Evolutionary conservation across 257 asterid genomes (phyloP).

Genomic region (Catharanthus roseus): DNA sequence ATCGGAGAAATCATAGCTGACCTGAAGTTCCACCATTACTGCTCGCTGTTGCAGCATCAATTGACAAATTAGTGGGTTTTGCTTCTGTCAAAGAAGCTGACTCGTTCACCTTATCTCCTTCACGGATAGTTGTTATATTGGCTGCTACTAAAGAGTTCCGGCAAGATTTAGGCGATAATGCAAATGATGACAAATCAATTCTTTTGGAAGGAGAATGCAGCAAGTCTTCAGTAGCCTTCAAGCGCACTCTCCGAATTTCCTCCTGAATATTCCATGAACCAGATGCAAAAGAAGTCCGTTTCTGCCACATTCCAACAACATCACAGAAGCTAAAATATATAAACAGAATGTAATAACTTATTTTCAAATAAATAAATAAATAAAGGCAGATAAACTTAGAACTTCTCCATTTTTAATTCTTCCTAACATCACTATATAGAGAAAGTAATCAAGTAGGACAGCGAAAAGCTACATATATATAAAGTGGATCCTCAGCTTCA

Average conservation of each 20-base stretch:
- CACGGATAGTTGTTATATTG: constrained; percentile 21
- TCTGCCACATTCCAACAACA: constrained; percentile 36
- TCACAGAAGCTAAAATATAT: neutral
- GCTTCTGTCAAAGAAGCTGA: constrained; percentile 22
- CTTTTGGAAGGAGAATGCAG: constrained; percentile 47
- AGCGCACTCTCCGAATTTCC: constrained; percentile 69
- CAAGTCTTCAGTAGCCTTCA: constrained; percentile 73
- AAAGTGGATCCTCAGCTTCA: neutral
- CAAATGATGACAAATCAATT: constrained; percentile 38
- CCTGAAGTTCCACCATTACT: constrained; percentile 40
- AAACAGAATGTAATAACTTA: neutral
- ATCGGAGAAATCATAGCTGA: constrained; percentile 19
- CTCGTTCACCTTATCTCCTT: constrained; percentile 29
- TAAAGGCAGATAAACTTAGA: neutral
- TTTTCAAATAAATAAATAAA: no score
- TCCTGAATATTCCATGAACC: constrained; percentile 86
- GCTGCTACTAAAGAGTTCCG: constrained; percentile 29
- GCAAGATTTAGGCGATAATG: constrained; percentile 23
- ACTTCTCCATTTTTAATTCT: neutral
- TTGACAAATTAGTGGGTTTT: constrained; percentile 24
- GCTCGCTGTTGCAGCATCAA: constrained; percentile 37
- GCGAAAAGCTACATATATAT: neutral
- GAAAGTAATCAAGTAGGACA: neutral
- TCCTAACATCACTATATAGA: neutral
- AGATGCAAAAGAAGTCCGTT: constrained; percentile 54